A percentile compares a stretch with the other conserved stretches of the same genome.
Evolutionary conservation across 805 yeast species (phyloP).

Genomic region (Saturnispora ahearnii): DNA sequence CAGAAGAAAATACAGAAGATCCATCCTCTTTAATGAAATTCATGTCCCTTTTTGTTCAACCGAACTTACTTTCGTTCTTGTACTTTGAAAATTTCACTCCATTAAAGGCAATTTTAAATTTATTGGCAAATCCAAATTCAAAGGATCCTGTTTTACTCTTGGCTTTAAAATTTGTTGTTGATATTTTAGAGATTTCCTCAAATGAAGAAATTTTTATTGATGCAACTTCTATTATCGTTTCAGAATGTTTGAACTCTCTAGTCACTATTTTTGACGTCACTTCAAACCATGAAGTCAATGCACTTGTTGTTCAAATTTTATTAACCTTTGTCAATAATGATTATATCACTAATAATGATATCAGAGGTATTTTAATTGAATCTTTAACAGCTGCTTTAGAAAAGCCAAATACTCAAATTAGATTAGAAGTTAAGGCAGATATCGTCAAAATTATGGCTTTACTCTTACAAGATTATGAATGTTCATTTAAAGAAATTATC

Average conservation of each 20-base stretch:
- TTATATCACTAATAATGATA: conserved; percentile 45
- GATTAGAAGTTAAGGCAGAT: conserved; percentile 43
- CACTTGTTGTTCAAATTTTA: conserved; percentile 44
- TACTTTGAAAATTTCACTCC: conserved; percentile 48
- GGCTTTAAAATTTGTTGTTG: conserved; percentile 46
- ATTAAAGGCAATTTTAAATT: conserved; percentile 43
- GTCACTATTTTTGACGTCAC: conserved; percentile 40
- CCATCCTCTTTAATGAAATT: conserved; percentile 69
- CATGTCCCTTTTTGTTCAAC: conserved; percentile 48
- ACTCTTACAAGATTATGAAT: conserved; percentile 44
- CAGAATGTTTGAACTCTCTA: conserved; percentile 41
- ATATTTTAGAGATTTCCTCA: conserved; percentile 34
- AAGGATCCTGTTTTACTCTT: conserved; percentile 56
- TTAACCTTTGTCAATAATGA: conserved; percentile 47
- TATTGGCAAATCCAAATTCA: conserved; percentile 45
- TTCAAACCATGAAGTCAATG: conserved; percentile 36
- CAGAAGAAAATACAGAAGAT: conserved; percentile 71
- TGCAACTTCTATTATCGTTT: conserved; percentile 50
- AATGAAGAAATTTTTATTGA: conserved; percentile 36
- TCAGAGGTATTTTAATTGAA: conserved; percentile 42
- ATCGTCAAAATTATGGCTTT: conserved; percentile 49
- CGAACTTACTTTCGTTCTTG: conserved; percentile 41
- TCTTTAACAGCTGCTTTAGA: conserved; percentile 55
- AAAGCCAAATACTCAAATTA: conserved; percentile 45
- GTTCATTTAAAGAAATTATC: conserved; percentile 41